Evolutionary conservation across 1,139 yeast genomes (phyloP), one percentile per base, ranked within the genome.

Genomic region (Magnusiomyces clavatus): DNA sequence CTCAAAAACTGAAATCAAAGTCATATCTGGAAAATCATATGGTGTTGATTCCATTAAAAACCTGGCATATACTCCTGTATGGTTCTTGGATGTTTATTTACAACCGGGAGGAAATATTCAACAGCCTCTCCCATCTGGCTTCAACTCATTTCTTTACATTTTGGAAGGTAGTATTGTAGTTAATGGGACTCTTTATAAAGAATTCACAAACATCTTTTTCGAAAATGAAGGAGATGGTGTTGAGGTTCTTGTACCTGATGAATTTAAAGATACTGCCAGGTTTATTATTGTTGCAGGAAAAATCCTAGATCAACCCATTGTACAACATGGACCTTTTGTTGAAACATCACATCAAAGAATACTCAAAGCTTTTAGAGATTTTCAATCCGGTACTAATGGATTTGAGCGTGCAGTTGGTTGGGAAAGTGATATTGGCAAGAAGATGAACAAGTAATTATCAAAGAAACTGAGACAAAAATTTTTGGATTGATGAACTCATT

Each of bases 271-370:
- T 2, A 31, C 37, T 1, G 47, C 52, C 8, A 20, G 46, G 10
- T 46, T 53, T 37, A 43, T 40, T 1, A n/a, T 86, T 20, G 71
- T 86, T 57, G 92, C 88, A 45, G 95, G 95, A 48, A 69, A 83
- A 63, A 76, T 77, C 43, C 69, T 86, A 54, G 77, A 84, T 58
- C 95, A 86, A 67, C 75, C 77, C 19, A 75, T 82, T 48, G 83
- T 84, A 31, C 94, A 86, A 64, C 82, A 85, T 61, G 95, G 95
- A 19, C 94, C 94, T 29, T 86, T 84, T 65, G 90, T 82, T n/a
- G 88, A 83, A 51, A 75, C 80, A 13, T 68, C 80, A 24, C 70
- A 72, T 52, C 80, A 76, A 48, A 77, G 77, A 56, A 80, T 84
- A 51, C 74, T 76, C 57, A 66, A 81, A 60, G 87, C 83, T 0